Evolutionary conservation across 1,284 basidiomycete species (phyloP), one percentile per base, ranked within the genome.

Genomic region (Tilletia walkeri): DNA sequence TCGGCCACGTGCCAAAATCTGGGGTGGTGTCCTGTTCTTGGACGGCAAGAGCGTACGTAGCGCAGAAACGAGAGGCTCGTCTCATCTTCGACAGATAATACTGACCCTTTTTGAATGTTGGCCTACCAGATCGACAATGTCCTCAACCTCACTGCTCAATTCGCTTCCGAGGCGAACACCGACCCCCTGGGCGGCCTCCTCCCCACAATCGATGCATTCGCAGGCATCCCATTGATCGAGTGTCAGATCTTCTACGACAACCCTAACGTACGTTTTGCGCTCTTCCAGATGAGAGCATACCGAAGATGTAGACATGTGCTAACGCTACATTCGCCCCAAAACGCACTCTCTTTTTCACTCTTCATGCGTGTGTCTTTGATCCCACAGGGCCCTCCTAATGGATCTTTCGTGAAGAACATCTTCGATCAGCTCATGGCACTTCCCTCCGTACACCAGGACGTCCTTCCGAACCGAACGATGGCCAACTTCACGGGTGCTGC

Each of bases 1-100:
- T 16, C 18, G 38, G 18, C 69, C 69, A n/a, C 67, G 65, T 20
- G 47, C 41, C 12, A 30, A 5, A 16, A 66, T 70, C 14, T 70
- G 67, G 53, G 69, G 69, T 16, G 69, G 69, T 18, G 20, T 30
- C n/a, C 53, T 45, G 30, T 54, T 70, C 34, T 48, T 49, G 67
- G 53, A 59, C 50, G 20, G 54, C 16, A 59, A 67, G 45, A 39
- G 39, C n/a, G 59, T 63, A 34, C 30, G 59, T 63, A 36, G 24
- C 24, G 24, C 24, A 30, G 24, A 30, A 30, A 30, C 24, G 24
- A 30, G 24, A 30, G 24, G 24, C 24, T 5, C 50, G 12, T 53
- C n/a, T 53, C n/a, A 6, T 18, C 16, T 53, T 53, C 50, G 1
- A 14, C 14, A 7, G 41, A 45, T 45, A 45, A 3, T 45, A 45